Evolutionary conservation across 768 basidiomycete species (phyloP).

Genomic region (Calvatia gigantea): DNA sequence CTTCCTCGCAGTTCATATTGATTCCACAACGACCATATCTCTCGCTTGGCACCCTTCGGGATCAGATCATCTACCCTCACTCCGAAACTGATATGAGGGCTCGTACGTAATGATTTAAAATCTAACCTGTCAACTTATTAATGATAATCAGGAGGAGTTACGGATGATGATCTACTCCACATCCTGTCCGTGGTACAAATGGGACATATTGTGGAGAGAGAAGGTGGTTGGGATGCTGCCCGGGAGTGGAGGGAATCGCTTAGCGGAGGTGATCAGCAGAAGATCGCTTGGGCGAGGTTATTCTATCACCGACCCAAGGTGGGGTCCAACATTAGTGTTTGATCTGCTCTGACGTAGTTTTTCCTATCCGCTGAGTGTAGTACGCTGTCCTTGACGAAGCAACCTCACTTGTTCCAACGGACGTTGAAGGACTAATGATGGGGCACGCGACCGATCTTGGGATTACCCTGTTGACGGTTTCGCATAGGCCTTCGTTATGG

Average conservation of each 20-base stretch:
- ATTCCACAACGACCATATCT: conserved; percentile 97
- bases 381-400: conserved; percentile 98
- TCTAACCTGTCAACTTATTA: conserved; percentile 9
- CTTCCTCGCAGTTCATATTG: conserved; percentile 84
- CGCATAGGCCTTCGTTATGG: conserved; percentile 93
- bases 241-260: conserved; percentile 92
- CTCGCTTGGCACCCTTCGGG: conserved; percentile 88
- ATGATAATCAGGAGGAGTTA: conserved; percentile 50
- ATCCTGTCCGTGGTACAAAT: conserved; percentile 82
- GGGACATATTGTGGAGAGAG: conserved; percentile 82
- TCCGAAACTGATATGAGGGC: conserved; percentile 74
- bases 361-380: conserved; percentile 32
- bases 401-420: conserved; percentile 88
- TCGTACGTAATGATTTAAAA: conserved; percentile 43
- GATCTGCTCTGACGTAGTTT: conserved; percentile 4
- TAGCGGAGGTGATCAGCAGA: conserved; percentile 95
- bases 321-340: conserved; percentile 12
- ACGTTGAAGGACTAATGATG: conserved; percentile 95
- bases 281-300: conserved; percentile 94
- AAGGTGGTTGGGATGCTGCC: conserved; percentile 93
- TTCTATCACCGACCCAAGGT: conserved; percentile 96
- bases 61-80: conserved; percentile 97
- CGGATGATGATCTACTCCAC: conserved; percentile 68
- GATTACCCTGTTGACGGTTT: conserved; percentile 92
- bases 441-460: conserved; percentile 82